A percentile compares a stretch with the other conserved stretches of the same genome.
Conservation (phyloP, 306 rosid genomes). For the Quercus alba region DNA sequence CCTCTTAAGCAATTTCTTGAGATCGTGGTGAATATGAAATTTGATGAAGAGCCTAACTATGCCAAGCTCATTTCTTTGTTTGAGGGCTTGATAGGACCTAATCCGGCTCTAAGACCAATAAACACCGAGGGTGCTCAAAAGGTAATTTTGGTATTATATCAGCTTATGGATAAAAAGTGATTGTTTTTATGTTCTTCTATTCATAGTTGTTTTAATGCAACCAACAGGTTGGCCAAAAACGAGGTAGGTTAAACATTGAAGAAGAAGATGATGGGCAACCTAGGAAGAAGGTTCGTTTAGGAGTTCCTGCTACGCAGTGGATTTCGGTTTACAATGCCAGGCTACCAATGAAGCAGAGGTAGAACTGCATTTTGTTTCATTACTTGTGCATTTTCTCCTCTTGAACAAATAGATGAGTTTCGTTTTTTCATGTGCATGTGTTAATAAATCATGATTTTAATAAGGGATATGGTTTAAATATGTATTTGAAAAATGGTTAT, state of each 20-base stretch:
- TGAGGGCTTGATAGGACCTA: slow-evolving; percentile 77
- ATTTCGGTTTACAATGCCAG: slow-evolving; percentile 91
- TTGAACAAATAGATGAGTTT: background rate
- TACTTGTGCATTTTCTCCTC: background rate
- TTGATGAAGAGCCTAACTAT: slow-evolving; percentile 96
- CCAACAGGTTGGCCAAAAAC: slow-evolving; percentile 89
- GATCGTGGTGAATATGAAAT: slow-evolving; percentile 89
- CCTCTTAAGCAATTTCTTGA: slow-evolving; percentile 87
- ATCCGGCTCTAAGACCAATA: slow-evolving; percentile 83
- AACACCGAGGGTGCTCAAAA: slow-evolving; percentile 92
- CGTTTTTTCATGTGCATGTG: background rate
- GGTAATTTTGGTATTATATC: slow-evolving; percentile 35
- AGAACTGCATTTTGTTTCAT: background rate
- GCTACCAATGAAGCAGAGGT: slow-evolving; percentile 96
- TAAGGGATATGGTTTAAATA: background rate
- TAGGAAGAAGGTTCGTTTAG: slow-evolving; percentile 83
- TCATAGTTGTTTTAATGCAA: background rate
- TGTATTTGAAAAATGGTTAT: background rate
- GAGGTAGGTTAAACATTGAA: slow-evolving; percentile 73
- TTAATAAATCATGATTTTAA: background rate
- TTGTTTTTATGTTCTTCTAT: background rate
- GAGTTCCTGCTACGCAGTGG: slow-evolving; percentile 97
- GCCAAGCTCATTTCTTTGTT: slow-evolving; percentile 75
- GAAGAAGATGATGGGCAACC: slow-evolving; percentile 91
- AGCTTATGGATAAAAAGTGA: background rate